phyloP scores from a whole-genome alignment of 768 basidiomycete genomes.

The Calvatia gigantea region DNA sequence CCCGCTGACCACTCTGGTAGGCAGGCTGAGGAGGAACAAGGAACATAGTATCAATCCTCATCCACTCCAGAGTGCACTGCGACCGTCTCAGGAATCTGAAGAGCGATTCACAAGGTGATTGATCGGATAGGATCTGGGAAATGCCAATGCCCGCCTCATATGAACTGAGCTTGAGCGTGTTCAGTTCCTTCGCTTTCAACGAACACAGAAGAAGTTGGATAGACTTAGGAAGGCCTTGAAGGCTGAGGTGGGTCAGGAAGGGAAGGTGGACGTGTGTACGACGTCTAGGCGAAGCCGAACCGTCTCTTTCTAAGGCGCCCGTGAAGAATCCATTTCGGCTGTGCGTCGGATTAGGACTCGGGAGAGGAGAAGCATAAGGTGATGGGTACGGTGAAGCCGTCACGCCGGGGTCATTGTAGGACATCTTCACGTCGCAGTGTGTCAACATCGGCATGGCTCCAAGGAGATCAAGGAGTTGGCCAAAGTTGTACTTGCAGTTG shows the following conservation, averaged over 20 bases:
- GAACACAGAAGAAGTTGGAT: conserved; percentile 5
- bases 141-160: conserved; percentile 11
- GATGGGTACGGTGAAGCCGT: conserved; percentile 8
- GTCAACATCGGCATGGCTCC: conserved; percentile 10
- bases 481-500: conserved; percentile 9
- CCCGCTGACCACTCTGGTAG: not conserved
- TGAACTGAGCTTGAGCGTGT: conserved; percentile 6
- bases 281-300: conserved; percentile 4
- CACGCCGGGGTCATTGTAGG: conserved; percentile 10
- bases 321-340: conserved; percentile 1
- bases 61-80: conserved; percentile 4
- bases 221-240: conserved; percentile 10
- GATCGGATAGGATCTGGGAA: conserved; percentile 6
- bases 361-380: conserved; percentile 3
- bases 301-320: not conserved
- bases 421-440: conserved; percentile 7
- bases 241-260: conserved; percentile 7
- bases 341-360: conserved; percentile 2
- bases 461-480: conserved; percentile 11
- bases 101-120: conserved; percentile 9
- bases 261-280: conserved; percentile 8
- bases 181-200: conserved; percentile 4
- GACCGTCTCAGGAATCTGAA: conserved; percentile 12
- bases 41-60: conserved; percentile 10
- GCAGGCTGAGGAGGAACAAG: conserved; percentile 10